Evolutionary conservation across 2,329 filamentous ascomycete species (phyloP).

Genomic region (Parastagonospora nodorum): DNA sequence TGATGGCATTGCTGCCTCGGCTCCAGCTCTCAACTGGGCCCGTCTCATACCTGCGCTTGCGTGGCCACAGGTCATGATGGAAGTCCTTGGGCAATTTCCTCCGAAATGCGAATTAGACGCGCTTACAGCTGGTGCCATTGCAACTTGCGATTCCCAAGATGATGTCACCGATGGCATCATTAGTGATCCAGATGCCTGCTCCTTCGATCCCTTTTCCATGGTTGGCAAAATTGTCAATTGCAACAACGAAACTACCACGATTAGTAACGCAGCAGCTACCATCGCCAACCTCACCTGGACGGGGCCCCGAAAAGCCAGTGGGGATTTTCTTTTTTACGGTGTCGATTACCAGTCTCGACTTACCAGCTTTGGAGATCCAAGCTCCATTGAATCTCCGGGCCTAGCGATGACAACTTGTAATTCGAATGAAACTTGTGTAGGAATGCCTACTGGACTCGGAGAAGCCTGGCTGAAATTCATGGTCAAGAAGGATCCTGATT

Average conservation of each 20-base stretch:
- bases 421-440: conserved; percentile 10
- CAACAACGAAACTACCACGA: conserved; percentile 7
- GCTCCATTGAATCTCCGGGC: not conserved
- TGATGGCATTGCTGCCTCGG: conserved; percentile 38
- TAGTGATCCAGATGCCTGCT: conserved; percentile 21
- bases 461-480: conserved; percentile 17
- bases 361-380: not conserved
- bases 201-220: conserved; percentile 19
- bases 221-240: not conserved
- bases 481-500: conserved; percentile 15
- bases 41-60: not conserved
- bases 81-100: conserved; percentile 4
- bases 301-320: conserved; percentile 1
- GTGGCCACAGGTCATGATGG: conserved; percentile 6
- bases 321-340: not conserved
- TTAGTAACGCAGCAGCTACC: conserved; percentile 4
- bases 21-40: conserved; percentile 3
- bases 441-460: not conserved
- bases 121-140: conserved; percentile 19
- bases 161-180: conserved; percentile 26
- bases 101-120: conserved; percentile 28
- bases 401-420: conserved; percentile 11
- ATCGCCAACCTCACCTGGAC: not conserved
- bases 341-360: not conserved
- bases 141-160: conserved; percentile 28